These are phyloP conservation scores for Blastocystis sp. DNA, from an alignment of 352 stramenopile genomes.

Conservation along the genomic window DNA sequence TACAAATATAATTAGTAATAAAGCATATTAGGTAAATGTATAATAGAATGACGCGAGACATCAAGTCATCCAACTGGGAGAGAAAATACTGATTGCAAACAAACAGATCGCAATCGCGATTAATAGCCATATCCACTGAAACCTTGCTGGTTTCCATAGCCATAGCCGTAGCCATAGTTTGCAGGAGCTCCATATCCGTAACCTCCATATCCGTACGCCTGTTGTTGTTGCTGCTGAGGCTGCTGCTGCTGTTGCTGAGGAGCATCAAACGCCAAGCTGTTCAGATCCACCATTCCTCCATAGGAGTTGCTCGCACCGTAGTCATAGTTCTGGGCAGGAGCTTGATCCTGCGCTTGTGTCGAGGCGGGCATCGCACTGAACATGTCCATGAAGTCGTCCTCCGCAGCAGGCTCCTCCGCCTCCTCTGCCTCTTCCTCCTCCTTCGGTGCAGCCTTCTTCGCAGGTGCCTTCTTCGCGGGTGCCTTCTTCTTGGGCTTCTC, in stretches of 20 bases:
- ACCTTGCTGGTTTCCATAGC: slow-evolving; percentile 26
- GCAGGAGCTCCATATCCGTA: background rate
- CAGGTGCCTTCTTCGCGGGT: background rate
- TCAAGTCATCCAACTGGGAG: too few relatives aligned
- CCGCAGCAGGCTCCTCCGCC: slow-evolving; percentile 4
- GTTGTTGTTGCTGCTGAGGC: background rate
- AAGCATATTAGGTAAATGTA: too few relatives aligned
- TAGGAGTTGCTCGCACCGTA: background rate
- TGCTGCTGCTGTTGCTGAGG: background rate
- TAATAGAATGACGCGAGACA: too few relatives aligned
- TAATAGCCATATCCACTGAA: slow-evolving; percentile 55
- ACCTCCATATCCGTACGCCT: background rate
- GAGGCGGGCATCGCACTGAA: background rate
- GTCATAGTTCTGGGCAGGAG: background rate
- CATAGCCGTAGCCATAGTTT: slow-evolving; percentile 9
- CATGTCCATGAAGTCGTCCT: slow-evolving; percentile 42
- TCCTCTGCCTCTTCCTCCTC: slow-evolving; percentile 40
- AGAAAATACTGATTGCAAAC: background rate
- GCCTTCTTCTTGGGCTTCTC: slow-evolving; percentile 6
- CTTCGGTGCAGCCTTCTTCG: background rate
- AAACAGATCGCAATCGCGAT: slow-evolving; percentile 15
- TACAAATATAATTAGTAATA: too few relatives aligned
- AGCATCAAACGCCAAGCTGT: background rate
- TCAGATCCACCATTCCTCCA: slow-evolving; percentile 39
- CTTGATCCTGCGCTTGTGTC: background rate